Evolutionary conservation across 441 rosid species (phyloP).

Genomic region (Isatis lusitanica): DNA sequence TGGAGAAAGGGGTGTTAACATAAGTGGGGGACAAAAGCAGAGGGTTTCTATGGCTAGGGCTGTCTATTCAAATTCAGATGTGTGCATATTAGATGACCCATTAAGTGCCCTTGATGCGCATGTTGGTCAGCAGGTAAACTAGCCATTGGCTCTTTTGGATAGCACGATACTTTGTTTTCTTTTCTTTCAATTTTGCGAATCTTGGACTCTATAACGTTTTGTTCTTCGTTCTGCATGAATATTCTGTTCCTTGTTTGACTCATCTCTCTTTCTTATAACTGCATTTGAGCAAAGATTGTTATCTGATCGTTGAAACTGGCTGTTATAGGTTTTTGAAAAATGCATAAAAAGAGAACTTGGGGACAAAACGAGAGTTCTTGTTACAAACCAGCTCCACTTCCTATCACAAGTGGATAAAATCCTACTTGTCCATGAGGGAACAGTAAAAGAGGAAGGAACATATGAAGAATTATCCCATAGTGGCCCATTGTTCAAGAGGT

Average conservation of each 20-base stretch:
- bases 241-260: constrained; percentile 1
- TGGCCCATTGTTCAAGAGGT: constrained; percentile 76
- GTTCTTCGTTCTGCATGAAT: neutral
- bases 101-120: constrained; percentile 96
- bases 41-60: constrained; percentile 99
- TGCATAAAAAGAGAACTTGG: constrained; percentile 81
- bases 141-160: constrained; percentile 22
- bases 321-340: constrained; percentile 80
- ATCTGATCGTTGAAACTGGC: constrained; percentile 19
- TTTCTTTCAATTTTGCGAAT: constrained; percentile 9
- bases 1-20: constrained; percentile 96
- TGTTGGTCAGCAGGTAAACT: constrained; percentile 83
- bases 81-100: constrained; percentile 89
- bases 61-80: constrained; percentile 82
- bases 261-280: neutral
- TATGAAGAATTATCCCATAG: constrained; percentile 77
- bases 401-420: constrained; percentile 92
- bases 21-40: constrained; percentile 97
- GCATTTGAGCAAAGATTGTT: constrained; percentile 12
- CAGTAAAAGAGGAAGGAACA: constrained; percentile 87
- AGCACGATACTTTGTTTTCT: neutral
- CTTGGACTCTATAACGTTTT: neutral
- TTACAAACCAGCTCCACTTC: constrained; percentile 94
- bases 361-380: constrained; percentile 91
- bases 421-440: constrained; percentile 81